Base-by-base conservation (phyloP, 2,329 filamentous ascomycete genomes). In the Ascochyta clinopodiicola region DNA sequence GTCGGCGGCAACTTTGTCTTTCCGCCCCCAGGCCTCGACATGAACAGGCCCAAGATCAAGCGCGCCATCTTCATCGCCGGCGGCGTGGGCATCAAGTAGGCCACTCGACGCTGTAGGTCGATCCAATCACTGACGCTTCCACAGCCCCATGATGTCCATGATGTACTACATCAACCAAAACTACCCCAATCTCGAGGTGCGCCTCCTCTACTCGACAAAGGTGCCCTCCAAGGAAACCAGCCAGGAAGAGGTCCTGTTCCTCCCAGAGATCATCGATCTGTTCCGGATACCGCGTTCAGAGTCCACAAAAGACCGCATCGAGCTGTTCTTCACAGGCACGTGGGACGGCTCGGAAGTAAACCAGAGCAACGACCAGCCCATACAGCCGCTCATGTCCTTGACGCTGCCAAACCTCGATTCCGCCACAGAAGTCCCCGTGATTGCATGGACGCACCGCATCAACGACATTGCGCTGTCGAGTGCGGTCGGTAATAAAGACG, bases 1-100 rank as follows among this genome's bases (percentile, higher is more conserved):
- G 85, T 95, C 1, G 92, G 92, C 1, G 92, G 92, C 0, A 88
- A 86, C 63, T 96, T 96, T 67, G 82, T 88, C 3, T 96, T 88
- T 80, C 92, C 92, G 0, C 90, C 89, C 0, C 77, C 79, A 0
- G 73, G 75, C 19, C 58, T 83, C 19, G 75, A 81, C 43, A 57
- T 73, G 3, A 66, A 71, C 4, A 31, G 31, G 12, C 52, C 52
- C 4, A 62, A 72, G 4, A 78, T 89, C 37, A 79, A 81, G 38
- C 86, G 84, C 49, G 81, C 89, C 5, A 84, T 96, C 3, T 87
- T 96, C 59, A 81, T 96, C 13, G 91, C 91, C 0, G 91, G 91
- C 1, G 92, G 91, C 1, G 87, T 96, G 21, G 91, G 92, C 0
- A 88, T 96, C 52, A 96, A 96, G 84, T 86, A 74, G 60, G 81